Evolutionary conservation across 179 eudicot species (phyloP), one percentile per base, ranked within the genome.

Genomic region (Corrigiola litoralis): DNA sequence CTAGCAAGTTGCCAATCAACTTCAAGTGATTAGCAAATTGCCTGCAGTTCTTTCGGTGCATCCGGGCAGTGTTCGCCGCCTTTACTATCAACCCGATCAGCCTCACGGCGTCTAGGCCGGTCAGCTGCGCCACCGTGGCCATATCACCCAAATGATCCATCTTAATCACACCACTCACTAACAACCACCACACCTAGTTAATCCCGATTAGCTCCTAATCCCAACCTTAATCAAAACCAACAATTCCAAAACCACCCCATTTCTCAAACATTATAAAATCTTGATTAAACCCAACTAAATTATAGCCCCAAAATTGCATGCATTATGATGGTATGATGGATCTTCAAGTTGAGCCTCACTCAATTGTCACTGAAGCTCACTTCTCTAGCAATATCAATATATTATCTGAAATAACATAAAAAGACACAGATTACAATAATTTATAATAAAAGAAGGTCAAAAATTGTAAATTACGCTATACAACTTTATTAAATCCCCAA

Each of bases 11-110:
- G 10, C 99, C 99, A 17, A 94, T 87, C 77, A 94, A 54, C 73
- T 86, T 94, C 73, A 94, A 41, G 66, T 94, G 99, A 77, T 68
- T 84, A 1, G 99, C 97, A 25, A 94, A 87, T 38, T 87, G 89
- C 80, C 78, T 68, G 80, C 99, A 94, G 49, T 90, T 90, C 76
- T 77, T 84, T 71, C 83, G 82, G 86, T 90, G 97, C 94, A 90
- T 81, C 5, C 94, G 79, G 47, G 99, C 99, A 0, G 86, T 85
- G 46, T 61, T 74, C 0, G 99, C 92, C 6, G 99, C 89, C 70
- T 80, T 72, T 27, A 84, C 97, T 17, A 94, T 94, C 79, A 94
- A 21, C 27, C 84, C 84, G 14, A 94, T 82, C 28, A 94, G 57
- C 51, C 65, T 55, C 25, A 83, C 84, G 0, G 97, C 99, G 29